These are phyloP conservation scores for Ceratocystiopsis minuta DNA, from an alignment of 2,329 filamentous ascomycete species.

Conservation along the genomic window DNA sequence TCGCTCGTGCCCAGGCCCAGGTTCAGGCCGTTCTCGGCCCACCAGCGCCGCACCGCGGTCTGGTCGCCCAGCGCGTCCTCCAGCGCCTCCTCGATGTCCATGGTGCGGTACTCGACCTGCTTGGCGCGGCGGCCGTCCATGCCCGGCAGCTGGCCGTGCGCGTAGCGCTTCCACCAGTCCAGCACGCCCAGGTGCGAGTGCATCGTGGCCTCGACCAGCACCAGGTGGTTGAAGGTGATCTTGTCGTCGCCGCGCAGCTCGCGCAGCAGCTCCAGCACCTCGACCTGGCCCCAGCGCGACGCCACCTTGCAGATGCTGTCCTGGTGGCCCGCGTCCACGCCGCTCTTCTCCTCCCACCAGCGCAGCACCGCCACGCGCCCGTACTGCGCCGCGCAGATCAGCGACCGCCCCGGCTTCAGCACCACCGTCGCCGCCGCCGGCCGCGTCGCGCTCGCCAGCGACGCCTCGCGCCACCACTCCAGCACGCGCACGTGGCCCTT, in stretches of 20 bases:
- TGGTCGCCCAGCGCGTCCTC: slow-evolving; percentile 66
- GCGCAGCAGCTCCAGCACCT: slow-evolving; percentile 70
- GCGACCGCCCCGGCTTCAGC: slow-evolving; percentile 68
- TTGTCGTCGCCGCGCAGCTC: slow-evolving; percentile 45
- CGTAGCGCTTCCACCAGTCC: slow-evolving; percentile 77
- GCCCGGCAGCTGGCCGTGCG: slow-evolving; percentile 33
- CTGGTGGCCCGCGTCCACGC: slow-evolving; percentile 61
- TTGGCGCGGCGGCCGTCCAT: slow-evolving; percentile 41
- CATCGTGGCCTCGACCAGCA: slow-evolving; percentile 67
- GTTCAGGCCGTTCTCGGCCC: slow-evolving; percentile 70
- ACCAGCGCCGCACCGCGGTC: slow-evolving; percentile 64
- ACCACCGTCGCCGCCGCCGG: slow-evolving; percentile 31
- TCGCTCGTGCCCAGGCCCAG: slow-evolving; percentile 67
- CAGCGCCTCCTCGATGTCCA: slow-evolving; percentile 85
- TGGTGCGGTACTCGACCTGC: slow-evolving; percentile 81
- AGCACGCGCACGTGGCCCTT: slow-evolving; percentile 73
- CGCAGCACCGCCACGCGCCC: slow-evolving; percentile 60
- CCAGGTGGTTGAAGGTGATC: slow-evolving; percentile 18
- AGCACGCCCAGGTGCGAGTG: slow-evolving; percentile 70
- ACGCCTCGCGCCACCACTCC: slow-evolving; percentile 78
- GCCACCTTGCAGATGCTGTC: slow-evolving; percentile 73
- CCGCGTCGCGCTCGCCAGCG: slow-evolving; percentile 11
- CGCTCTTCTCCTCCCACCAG: slow-evolving; percentile 77
- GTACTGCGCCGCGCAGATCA: slow-evolving; percentile 68
- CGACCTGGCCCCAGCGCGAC: slow-evolving; percentile 67